Percentiles rank a stretch among this genome's conserved stretches.
phyloP scores from a whole-genome alignment of 306 rosid species.

The Inga laurina region DNA sequence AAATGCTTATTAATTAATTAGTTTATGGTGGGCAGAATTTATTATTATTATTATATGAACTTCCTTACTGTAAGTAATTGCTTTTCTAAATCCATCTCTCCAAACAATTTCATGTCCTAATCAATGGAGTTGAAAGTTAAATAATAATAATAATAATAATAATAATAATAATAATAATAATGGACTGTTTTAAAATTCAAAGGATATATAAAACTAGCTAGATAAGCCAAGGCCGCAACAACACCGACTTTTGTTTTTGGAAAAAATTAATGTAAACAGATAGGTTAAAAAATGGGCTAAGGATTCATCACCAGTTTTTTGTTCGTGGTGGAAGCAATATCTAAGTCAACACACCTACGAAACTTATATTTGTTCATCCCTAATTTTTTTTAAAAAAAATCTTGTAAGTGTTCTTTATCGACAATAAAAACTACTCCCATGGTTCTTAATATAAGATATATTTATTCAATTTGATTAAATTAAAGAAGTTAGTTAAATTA shows the following conservation, averaged over 20 bases:
- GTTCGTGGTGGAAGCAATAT: conserved; percentile 25
- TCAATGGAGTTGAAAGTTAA: neutral
- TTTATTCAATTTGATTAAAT: no score
- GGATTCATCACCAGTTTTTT: neutral
- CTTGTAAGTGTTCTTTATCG: no score
- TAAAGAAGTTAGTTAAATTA: no score
- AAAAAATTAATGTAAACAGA: neutral
- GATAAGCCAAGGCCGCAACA: conserved; percentile 17
- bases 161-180: no score
- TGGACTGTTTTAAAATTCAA: conserved; percentile 28
- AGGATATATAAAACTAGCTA: conserved; percentile 3
- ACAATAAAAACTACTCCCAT: no score
- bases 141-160: no score
- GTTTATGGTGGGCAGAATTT: neutral
- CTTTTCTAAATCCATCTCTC: neutral
- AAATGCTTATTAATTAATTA: neutral
- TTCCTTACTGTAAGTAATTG: neutral
- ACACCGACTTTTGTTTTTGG: neutral
- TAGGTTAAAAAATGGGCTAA: neutral
- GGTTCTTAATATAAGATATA: no score
- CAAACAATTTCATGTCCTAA: neutral
- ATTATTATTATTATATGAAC: neutral
- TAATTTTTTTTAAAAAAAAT: neutral
- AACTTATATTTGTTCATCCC: conserved; percentile 17
- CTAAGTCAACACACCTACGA: conserved; percentile 39